Base-by-base conservation (phyloP, 495 filamentous ascomycete species). In the Penicillium canescens region DNA sequence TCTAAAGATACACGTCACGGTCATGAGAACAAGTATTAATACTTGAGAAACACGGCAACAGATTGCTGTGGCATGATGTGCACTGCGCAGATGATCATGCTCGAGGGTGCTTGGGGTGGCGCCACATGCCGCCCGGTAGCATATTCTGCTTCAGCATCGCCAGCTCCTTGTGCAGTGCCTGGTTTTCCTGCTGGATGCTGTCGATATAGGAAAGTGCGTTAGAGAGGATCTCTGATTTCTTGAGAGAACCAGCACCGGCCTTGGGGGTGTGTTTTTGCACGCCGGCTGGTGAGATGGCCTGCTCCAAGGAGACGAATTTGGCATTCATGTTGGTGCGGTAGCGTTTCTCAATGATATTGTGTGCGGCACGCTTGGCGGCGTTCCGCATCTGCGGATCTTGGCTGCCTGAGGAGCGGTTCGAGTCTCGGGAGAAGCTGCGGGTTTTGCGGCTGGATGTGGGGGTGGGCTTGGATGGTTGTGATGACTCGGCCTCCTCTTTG, bases 171-270 rank as follows among this genome's bases (percentile, higher is more conserved):
- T 69, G 66, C 38, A 76, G 43, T 0, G 67, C 60, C 38, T 67
- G 63, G 31, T 75, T 78, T 54, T 73, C 67, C 42, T 73, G 70
- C 49, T 78, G 73, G 35, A 78, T 54, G 14, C 69, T 79, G 43
- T 84, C 80, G 65, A 96, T 76, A 42, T 91, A 87, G 37, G 89
- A 82, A 16, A 96, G 80, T 13, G 82, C 82, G 63, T 83, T 81
- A 55, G 79, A 80, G 42, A 96, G 72, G 40, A 91, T 84, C 38
- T 80, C 81, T 0, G 73, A 77, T 48, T 78, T 78, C 52, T 78
- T 78, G 9, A 77, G 57, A 40, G 71, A 72, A 0, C 69, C 67
- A 1, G 72, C 63, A 3, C 66, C 66, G 26, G 52, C 62, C 12
- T 66, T 65, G 9, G 49, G 31, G 13, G 54, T 46, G 12, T 62